phyloP scores from a whole-genome alignment of 2,329 filamentous ascomycete genomes.

The Colletotrichum eleusines region DNA sequence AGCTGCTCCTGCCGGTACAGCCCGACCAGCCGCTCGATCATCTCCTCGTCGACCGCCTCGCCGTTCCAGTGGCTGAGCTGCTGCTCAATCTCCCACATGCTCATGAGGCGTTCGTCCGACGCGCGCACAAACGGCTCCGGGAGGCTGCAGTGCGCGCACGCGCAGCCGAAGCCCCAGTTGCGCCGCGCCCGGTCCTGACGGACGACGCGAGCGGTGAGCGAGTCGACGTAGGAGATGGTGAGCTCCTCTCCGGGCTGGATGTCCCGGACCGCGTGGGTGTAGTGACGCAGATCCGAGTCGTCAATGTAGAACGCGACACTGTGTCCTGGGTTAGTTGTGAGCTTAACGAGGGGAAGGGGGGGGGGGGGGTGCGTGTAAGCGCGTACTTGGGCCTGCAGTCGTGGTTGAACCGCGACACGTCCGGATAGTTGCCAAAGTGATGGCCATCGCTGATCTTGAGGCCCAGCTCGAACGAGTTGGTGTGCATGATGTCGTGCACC shows the following conservation, averaged over 20 bases:
- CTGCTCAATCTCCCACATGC: conserved; percentile 44
- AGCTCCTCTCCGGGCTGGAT: conserved; percentile 52
- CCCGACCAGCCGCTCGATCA: conserved; percentile 42
- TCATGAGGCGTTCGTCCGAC: conserved; percentile 44
- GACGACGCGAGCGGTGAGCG: conserved; percentile 37
- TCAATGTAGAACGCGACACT: conserved; percentile 47
- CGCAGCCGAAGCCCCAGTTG: conserved; percentile 48
- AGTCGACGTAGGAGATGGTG: conserved; percentile 50
- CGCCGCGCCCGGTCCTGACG: conserved; percentile 45
- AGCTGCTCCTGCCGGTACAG: conserved; percentile 44
- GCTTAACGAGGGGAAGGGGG: neutral
- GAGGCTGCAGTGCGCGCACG: conserved; percentile 45
- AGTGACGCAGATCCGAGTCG: conserved; percentile 49
- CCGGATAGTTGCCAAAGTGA: conserved; percentile 44
- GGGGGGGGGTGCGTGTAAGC: neutral
- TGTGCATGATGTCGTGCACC: conserved; percentile 48
- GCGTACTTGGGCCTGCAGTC: conserved; percentile 53
- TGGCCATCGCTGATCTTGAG: conserved; percentile 41
- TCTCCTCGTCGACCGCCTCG: conserved; percentile 40
- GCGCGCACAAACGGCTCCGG: conserved; percentile 32
- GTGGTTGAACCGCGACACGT: conserved; percentile 50
- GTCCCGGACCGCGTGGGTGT: conserved; percentile 52
- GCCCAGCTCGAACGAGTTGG: conserved; percentile 51
- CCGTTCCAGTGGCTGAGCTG: conserved; percentile 37
- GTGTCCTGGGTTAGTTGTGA: conserved; percentile 46